A percentile compares a stretch with the other conserved stretches of the same genome.
phyloP scores from a whole-genome alignment of 371 early-diverging fungal genomes.

The Actinomucor elegans region DNA sequence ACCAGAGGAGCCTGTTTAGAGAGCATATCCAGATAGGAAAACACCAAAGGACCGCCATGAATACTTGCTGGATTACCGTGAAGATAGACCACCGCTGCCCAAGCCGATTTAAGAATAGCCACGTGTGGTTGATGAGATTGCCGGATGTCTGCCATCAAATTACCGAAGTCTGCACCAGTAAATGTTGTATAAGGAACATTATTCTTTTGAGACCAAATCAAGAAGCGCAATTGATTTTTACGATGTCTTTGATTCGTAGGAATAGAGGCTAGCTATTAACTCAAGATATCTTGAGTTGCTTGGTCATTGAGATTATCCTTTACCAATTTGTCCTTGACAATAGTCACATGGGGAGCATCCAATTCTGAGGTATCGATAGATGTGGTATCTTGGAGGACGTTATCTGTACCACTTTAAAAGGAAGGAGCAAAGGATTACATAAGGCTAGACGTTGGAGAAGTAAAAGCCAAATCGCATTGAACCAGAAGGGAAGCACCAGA shows the following conservation, averaged over 20 bases:
- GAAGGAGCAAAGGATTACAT: not conserved
- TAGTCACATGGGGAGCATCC: slow-evolving; percentile 19
- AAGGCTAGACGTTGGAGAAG: slow-evolving; percentile 5
- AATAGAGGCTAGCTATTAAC: not conserved
- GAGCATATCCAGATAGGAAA: too few relatives aligned
- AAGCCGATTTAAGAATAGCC: too few relatives aligned
- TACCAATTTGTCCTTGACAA: not conserved
- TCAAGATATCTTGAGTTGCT: not conserved
- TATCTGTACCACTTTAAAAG: not conserved
- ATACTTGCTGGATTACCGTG: too few relatives aligned
- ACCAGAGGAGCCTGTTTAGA: too few relatives aligned
- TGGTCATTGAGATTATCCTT: not conserved
- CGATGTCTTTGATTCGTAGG: not conserved
- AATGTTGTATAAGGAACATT: not conserved
- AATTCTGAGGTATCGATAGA: not conserved
- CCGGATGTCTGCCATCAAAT: slow-evolving; percentile 3
- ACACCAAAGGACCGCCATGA: too few relatives aligned
- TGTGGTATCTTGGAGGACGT: slow-evolving; percentile 5
- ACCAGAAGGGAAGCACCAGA: slow-evolving; percentile 12
- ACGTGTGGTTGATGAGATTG: too few relatives aligned
- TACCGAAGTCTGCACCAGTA: slow-evolving; percentile 1
- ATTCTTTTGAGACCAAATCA: not conserved
- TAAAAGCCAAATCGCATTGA: slow-evolving; percentile 23
- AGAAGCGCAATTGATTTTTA: not conserved
- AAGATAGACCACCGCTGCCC: too few relatives aligned